Base-by-base conservation (phyloP, 805 yeast genomes). In the Millerozyma miso region DNA sequence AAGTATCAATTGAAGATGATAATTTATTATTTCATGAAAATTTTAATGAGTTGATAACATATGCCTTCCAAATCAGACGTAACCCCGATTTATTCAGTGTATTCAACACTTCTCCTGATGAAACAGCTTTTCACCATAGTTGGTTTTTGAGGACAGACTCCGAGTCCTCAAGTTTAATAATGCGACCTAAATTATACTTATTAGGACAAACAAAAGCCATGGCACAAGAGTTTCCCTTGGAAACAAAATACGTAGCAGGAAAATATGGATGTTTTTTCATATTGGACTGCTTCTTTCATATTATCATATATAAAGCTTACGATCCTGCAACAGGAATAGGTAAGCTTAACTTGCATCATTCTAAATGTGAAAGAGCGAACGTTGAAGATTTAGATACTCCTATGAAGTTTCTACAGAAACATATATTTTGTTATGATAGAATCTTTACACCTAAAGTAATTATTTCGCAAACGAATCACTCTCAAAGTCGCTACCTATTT, bases 21-120 rank as follows among this genome's bases (percentile, higher is more conserved):
- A 50, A 38, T 4, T 59, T 58, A 40, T 39, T 44, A 31, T 49
- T 64, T n/a, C 53, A 59, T 38, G 65, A 55, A 35, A 46, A 51
- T 40, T 66, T 67, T 34, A 48, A 47, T 4, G 37, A 47, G 0
- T 40, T 71, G 13, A 70, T 73, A 1, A 43, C 56, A 13, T 54
- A 62, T 39, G 51, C 64, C 2, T 70, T 66, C 42, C 52, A 60
- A 40, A 55, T 71, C 41, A 51, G 71, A 38, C 56, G 61, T 40
- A 66, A 66, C 39, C 66, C 64, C 3, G 65, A 62, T 26, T 59
- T 72, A 20, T 49, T 70, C 6, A 52, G 59, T 33, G 62, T 66
- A 3, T 70, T 69, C 51, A 71, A 71, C 46, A 60, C 69, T 8
- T 63, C 70, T 39, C 77, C 76, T 0, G 77, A 72, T 42, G 76